Evolutionary conservation across 345 rosid species (phyloP).

Genomic region (Draba incana): DNA sequence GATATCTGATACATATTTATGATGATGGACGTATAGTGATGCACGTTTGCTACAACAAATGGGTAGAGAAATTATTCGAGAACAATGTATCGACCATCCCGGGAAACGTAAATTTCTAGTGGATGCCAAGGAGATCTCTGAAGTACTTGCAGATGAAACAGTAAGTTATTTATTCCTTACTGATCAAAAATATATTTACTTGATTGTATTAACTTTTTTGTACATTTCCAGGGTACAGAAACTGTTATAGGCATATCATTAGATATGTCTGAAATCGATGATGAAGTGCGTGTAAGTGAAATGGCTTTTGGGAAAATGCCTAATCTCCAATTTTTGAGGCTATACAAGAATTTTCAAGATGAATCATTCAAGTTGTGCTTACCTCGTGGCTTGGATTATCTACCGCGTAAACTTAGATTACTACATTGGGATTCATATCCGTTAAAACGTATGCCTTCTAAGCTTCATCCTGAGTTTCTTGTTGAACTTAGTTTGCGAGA

Average conservation of each 20-base stretch:
- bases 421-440: slow-evolving; percentile 34
- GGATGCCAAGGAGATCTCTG: slow-evolving; percentile 19
- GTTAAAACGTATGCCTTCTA: slow-evolving; percentile 31
- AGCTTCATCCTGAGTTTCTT: slow-evolving; percentile 18
- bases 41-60: slow-evolving; percentile 42
- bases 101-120: slow-evolving; percentile 29
- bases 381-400: slow-evolving; percentile 20
- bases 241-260: slow-evolving; percentile 28
- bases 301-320: slow-evolving; percentile 28
- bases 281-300: not conserved
- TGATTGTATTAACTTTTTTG: not conserved
- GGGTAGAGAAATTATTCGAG: slow-evolving; percentile 28
- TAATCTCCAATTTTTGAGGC: slow-evolving; percentile 38
- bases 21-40: not conserved
- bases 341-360: slow-evolving; percentile 21
- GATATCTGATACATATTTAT: slow-evolving; percentile 27
- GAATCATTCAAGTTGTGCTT: not conserved
- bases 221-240: slow-evolving; percentile 27
- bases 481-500: slow-evolving; percentile 27
- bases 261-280: not conserved
- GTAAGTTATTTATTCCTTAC: slow-evolving; percentile 16
- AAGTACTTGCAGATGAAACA: slow-evolving; percentile 23
- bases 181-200: not conserved
- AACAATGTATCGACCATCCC: slow-evolving; percentile 12
- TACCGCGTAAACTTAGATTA: slow-evolving; percentile 26